Evolutionary conservation across 768 basidiomycete species (phyloP).

Genomic region (Russula lepida): DNA sequence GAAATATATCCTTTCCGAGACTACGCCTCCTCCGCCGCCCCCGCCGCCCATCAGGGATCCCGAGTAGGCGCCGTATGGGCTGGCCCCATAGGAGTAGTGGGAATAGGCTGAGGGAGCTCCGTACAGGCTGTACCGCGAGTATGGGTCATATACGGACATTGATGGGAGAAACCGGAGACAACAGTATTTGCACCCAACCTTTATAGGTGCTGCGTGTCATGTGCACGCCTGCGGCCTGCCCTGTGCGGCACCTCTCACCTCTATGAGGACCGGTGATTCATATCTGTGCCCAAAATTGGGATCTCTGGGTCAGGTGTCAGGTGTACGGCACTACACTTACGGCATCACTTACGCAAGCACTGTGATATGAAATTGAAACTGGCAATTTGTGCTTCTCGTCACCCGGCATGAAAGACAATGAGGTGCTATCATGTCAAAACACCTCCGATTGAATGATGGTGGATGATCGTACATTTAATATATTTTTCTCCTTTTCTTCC

Average conservation of each 20-base stretch:
- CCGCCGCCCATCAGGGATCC: neutral
- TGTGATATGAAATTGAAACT: neutral
- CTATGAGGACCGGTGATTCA: neutral
- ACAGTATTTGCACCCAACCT: neutral
- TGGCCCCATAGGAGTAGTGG: slow-evolving; percentile 4
- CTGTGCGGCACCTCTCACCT: neutral
- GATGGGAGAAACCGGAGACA: neutral
- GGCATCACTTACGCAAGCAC: neutral
- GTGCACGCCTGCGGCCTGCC: neutral
- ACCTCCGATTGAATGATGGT: neutral
- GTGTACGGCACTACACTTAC: slow-evolving; percentile 9
- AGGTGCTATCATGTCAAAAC: neutral
- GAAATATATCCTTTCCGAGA: slow-evolving; percentile 14
- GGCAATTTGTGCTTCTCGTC: neutral
- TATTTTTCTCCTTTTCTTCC: neutral
- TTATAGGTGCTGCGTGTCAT: slow-evolving; percentile 11
- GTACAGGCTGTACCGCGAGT: slow-evolving; percentile 4
- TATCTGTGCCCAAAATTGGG: neutral
- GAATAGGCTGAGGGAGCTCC: slow-evolving; percentile 4
- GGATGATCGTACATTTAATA: neutral
- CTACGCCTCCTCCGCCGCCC: too few relatives aligned
- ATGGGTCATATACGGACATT: slow-evolving; percentile 17
- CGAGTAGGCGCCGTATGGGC: neutral
- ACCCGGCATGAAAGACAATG: neutral
- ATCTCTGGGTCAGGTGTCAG: neutral